Evolutionary conservation across 345 rosid species (phyloP).

Genomic region (Gynandropsis gynandra): DNA sequence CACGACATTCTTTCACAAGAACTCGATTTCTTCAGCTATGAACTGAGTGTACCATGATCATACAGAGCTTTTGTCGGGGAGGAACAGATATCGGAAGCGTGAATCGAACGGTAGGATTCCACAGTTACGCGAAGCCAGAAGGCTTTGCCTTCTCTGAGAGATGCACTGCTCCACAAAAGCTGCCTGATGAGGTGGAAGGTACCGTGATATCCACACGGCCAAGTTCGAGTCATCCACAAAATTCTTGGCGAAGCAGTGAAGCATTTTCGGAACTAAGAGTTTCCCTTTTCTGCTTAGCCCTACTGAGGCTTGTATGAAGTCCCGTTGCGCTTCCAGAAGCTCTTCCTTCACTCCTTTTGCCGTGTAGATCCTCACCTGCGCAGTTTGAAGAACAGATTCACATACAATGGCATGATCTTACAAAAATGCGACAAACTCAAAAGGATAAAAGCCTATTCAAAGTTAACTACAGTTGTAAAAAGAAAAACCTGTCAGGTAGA

Average conservation of each 20-base stretch:
- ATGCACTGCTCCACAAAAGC: slow-evolving; percentile 79
- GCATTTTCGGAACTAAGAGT: slow-evolving; percentile 78
- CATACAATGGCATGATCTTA: no score
- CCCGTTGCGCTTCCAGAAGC: slow-evolving; percentile 71
- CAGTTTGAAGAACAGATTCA: no score
- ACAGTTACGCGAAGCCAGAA: slow-evolving; percentile 60
- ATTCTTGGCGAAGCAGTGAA: slow-evolving; percentile 71
- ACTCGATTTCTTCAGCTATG: no score
- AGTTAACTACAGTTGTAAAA: slow-evolving; percentile 12
- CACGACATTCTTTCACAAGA: no score
- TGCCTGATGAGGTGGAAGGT: slow-evolving; percentile 75
- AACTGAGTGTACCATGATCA: no score
- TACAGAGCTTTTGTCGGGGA: no score
- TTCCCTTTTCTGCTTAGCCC: slow-evolving; percentile 89
- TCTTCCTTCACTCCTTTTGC: slow-evolving; percentile 65
- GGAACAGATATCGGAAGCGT: slow-evolving; percentile 68
- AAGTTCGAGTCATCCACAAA: slow-evolving; percentile 66
- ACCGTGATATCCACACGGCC: slow-evolving; percentile 79
- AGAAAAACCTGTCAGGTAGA: slow-evolving; percentile 32
- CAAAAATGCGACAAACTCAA: no score
- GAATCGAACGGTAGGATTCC: slow-evolving; percentile 81
- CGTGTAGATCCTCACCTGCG: slow-evolving; percentile 72
- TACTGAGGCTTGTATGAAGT: slow-evolving; percentile 69
- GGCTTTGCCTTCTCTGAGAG: slow-evolving; percentile 59
- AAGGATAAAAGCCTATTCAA: no score